A percentile compares a stretch with the other conserved stretches of the same genome.
These are phyloP conservation scores for Wickerhamomyces queroliae DNA, from an alignment of 805 yeast species.

Conservation along the genomic window DNA sequence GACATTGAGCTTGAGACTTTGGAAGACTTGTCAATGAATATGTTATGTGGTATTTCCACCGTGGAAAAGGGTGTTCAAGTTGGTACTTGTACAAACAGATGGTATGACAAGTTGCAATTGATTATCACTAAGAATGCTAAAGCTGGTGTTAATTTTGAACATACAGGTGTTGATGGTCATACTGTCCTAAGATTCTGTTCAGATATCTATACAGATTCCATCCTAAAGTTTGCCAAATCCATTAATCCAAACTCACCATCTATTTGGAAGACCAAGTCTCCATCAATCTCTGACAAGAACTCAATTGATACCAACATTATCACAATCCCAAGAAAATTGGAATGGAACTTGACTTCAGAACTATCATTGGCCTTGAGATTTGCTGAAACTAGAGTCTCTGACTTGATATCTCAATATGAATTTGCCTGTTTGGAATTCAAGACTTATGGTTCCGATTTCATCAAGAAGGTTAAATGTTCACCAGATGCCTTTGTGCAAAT, in stretches of 20 bases:
- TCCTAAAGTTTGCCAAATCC: conserved; percentile 76
- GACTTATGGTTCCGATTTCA: conserved; percentile 65
- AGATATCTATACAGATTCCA: conserved; percentile 88
- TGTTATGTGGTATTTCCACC: conserved; percentile 80
- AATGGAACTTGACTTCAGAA: conserved; percentile 81
- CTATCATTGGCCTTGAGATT: conserved; percentile 75
- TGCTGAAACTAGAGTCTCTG: conserved; percentile 86
- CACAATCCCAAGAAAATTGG: conserved; percentile 79
- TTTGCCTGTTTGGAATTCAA: conserved; percentile 72
- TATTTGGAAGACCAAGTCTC: conserved; percentile 54
- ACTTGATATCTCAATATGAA: conserved; percentile 84
- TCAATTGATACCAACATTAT: conserved; percentile 40
- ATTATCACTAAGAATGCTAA: conserved; percentile 84
- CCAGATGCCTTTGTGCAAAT: conserved; percentile 95
- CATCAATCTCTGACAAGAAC: conserved; percentile 38
- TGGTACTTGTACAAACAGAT: conserved; percentile 90
- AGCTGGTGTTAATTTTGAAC: conserved; percentile 91
- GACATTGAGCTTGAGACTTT: conserved; percentile 59
- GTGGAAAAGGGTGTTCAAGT: conserved; percentile 83
- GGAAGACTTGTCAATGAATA: conserved; percentile 68
- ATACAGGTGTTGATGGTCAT: conserved; percentile 94
- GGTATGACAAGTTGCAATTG: conserved; percentile 90
- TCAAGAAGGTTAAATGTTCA: conserved; percentile 79
- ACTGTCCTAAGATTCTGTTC: conserved; percentile 84
- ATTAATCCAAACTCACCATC: conserved; percentile 70